Evolutionary conservation across 2,329 filamentous ascomycete species (phyloP).

Genomic region (Triangularia setosa): DNA sequence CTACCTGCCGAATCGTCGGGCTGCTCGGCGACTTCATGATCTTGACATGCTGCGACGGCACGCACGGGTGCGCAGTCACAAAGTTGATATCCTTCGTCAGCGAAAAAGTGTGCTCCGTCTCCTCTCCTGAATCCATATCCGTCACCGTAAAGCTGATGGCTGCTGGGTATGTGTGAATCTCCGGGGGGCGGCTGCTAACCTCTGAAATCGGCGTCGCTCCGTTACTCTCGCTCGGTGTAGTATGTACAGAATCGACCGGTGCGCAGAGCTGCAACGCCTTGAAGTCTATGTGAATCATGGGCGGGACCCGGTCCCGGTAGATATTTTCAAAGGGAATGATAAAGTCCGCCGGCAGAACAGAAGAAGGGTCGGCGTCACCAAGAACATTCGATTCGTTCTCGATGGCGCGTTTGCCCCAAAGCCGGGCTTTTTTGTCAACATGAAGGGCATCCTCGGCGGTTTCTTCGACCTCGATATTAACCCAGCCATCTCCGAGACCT

Average conservation of each 20-base stretch:
- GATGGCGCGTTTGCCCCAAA: conserved; percentile 58
- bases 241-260: conserved; percentile 41
- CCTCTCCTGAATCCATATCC: conserved; percentile 38
- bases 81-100: conserved; percentile 60
- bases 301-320: conserved; percentile 46
- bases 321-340: conserved; percentile 56
- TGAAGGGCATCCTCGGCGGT: conserved; percentile 45
- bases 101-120: conserved; percentile 39
- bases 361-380: conserved; percentile 52
- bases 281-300: conserved; percentile 45
- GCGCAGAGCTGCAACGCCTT: conserved; percentile 47
- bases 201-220: conserved; percentile 38
- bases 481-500: conserved; percentile 52
- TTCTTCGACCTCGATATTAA: conserved; percentile 54
- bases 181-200: conserved; percentile 26
- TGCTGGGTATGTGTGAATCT: conserved; percentile 39
- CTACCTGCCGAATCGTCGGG: conserved; percentile 55
- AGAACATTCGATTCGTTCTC: conserved; percentile 59
- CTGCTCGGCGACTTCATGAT: conserved; percentile 58
- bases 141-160: conserved; percentile 40
- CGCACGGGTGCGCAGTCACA: conserved; percentile 63
- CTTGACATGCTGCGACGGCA: conserved; percentile 52
- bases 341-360: conserved; percentile 58
- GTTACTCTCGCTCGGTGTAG: conserved; percentile 42
- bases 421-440: conserved; percentile 52